phyloP scores from a whole-genome alignment of 2,329 filamentous ascomycete genomes.

The Pseudomassariella vexata region DNA sequence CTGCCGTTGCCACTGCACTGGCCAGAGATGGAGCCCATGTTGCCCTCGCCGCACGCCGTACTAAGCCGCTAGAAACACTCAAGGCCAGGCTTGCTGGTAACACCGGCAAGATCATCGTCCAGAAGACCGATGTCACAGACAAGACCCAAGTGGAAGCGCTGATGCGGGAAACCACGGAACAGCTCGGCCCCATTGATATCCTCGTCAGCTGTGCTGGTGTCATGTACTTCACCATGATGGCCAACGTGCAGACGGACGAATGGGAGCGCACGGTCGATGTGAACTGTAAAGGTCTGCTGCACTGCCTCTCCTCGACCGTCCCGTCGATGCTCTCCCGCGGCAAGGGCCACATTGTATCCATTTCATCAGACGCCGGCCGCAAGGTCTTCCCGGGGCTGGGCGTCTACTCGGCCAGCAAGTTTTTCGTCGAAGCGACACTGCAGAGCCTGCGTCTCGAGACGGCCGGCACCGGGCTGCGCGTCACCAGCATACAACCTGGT shows the following conservation, averaged over 20 bases:
- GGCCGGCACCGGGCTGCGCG: conserved; percentile 64
- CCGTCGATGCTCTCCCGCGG: conserved; percentile 67
- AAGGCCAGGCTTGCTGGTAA: conserved; percentile 52
- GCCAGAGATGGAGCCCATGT: conserved; percentile 67
- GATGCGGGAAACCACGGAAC: conserved; percentile 48
- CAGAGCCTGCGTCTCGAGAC: conserved; percentile 71
- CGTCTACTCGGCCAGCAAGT: conserved; percentile 78
- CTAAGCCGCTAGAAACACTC: conserved; percentile 61
- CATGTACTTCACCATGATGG: conserved; percentile 89
- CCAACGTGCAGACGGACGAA: conserved; percentile 65
- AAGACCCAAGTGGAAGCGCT: conserved; percentile 61
- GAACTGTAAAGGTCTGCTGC: conserved; percentile 77
- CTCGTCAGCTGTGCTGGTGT: conserved; percentile 77
- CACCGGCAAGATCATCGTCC: conserved; percentile 61
- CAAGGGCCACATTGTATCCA: conserved; percentile 69
- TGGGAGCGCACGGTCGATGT: conserved; percentile 81
- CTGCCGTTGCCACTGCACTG: conserved; percentile 64
- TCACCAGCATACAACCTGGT: conserved; percentile 71
- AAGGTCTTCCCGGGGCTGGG: conserved; percentile 78
- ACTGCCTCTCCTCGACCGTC: conserved; percentile 64
- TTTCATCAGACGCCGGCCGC: conserved; percentile 75
- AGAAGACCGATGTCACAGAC: conserved; percentile 68
- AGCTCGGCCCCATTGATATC: conserved; percentile 70
- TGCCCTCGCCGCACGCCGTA: conserved; percentile 65
- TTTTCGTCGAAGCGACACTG: conserved; percentile 80